Evolutionary conservation across 305 asterid species (phyloP).

Genomic region (Plantago rigida): DNA sequence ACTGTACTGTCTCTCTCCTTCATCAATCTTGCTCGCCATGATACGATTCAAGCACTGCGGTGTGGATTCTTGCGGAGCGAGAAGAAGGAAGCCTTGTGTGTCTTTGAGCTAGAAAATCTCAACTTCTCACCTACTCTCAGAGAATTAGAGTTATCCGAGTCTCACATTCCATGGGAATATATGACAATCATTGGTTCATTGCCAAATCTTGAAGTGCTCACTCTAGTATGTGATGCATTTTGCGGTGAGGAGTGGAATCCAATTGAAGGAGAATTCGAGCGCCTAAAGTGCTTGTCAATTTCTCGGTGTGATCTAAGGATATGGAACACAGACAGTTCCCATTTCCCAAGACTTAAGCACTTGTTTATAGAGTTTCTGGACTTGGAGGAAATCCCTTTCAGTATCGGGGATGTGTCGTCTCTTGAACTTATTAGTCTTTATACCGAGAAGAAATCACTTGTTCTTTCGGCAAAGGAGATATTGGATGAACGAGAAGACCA

Average conservation of each 20-base stretch:
- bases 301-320: constrained; percentile 9
- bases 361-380: too few relatives aligned
- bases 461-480: constrained; percentile 18
- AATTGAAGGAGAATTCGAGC: background rate
- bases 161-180: constrained; percentile 32
- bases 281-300: constrained; percentile 23
- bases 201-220: too few relatives aligned
- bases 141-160: constrained; percentile 29
- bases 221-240: too few relatives aligned
- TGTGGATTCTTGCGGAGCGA: background rate
- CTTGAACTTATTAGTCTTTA: constrained; percentile 26
- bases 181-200: too few relatives aligned
- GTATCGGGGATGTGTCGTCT: constrained; percentile 1
- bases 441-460: constrained; percentile 27
- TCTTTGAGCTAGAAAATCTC: constrained; percentile 8
- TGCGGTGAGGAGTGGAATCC: too few relatives aligned
- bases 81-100: background rate
- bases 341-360: background rate
- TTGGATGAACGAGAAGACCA: background rate
- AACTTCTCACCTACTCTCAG: constrained; percentile 22
- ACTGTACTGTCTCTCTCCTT: background rate
- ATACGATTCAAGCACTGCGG: background rate
- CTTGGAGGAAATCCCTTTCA: constrained; percentile 13
- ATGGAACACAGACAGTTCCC: constrained; percentile 15
- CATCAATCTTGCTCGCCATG: background rate